Conservation (phyloP, 208 protist genomes). For the Trypanosoma rangeli region DNA sequence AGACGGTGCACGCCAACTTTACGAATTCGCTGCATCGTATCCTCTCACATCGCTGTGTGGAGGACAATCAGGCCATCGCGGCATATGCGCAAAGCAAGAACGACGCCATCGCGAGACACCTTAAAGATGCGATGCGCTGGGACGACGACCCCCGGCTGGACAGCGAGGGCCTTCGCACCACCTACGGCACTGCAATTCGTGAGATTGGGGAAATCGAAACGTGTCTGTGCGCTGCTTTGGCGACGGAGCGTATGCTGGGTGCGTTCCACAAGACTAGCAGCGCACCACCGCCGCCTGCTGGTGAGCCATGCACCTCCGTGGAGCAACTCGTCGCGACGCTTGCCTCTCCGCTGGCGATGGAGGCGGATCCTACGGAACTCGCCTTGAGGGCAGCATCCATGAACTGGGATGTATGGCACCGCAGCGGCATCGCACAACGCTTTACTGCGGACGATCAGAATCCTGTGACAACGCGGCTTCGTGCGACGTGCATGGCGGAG, state of each 20-base stretch:
- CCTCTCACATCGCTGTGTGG: constrained; percentile 59
- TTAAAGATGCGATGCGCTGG: constrained; percentile 24
- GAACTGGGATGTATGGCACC: constrained; percentile 24
- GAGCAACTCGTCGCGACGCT: constrained; percentile 26
- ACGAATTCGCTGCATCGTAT: constrained; percentile 61
- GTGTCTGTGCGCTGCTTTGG: constrained; percentile 43
- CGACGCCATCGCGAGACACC: constrained; percentile 26
- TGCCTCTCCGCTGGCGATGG: constrained; percentile 17
- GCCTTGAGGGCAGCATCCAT: constrained; percentile 17
- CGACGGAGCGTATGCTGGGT: constrained; percentile 55
- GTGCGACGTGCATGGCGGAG: constrained; percentile 80
- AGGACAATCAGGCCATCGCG: constrained; percentile 36
- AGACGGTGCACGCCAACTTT: constrained; percentile 56
- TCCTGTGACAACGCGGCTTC: constrained; percentile 37
- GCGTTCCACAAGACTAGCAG: constrained; percentile 5
- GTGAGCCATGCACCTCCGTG: constrained; percentile 32
- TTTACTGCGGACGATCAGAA: constrained; percentile 21
- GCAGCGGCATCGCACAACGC: constrained; percentile 9
- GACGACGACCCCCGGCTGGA: constrained; percentile 27
- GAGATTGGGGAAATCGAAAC: constrained; percentile 66
- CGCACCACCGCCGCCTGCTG: constrained; percentile 14
- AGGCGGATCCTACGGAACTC: background rate
- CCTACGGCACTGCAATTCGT: constrained; percentile 41
- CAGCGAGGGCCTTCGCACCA: constrained; percentile 38
- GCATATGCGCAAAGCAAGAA: constrained; percentile 27